Evolutionary conservation across 2,329 filamentous ascomycete species (phyloP), one percentile per base, ranked within the genome.

Genomic region (Aspergillus pseudotamarii): DNA sequence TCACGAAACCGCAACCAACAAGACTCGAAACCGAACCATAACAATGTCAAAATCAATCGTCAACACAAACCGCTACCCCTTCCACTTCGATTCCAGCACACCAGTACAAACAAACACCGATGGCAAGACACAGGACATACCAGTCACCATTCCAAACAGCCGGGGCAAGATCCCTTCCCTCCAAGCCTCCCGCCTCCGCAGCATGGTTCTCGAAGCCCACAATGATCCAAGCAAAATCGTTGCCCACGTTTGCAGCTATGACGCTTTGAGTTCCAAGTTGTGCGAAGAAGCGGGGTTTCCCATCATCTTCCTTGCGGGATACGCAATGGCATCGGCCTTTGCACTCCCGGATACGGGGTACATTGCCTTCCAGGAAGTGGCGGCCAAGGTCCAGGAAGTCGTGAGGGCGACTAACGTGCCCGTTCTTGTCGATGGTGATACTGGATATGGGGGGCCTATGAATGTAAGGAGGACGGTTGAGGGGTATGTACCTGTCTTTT

Each of bases 271-370:
- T 21, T 81, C 81, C 76, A 79, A 0, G 70, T 84, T 0, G 76
- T 79, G 8, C 78, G 34, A 83, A 61, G 79, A 83, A 64, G 79
- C 81, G 1, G 81, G 81, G 0, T 83, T 83, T 46, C 81, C 81
- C 0, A 71, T 83, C 54, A 63, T 82, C 10, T 83, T 83, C 58
- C 71, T 83, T 0, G 75, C 79, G 0, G 81, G 81, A 0, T 83
- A 79, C 62, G 69, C 80, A 0, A 77, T 83, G 19, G 72, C 81
- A 0, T 77, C 73, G 19, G 67, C 78, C 0, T 76, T 78, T 57
- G 79, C 79, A 1, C 71, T 84, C 0, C 82, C 82, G 0, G 81
- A 84, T 64, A 81, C 82, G 0, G 82, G 82, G 1, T 84, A 84
- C 56, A 83, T 84, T 57, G 81, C 82, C 2, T 78, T 84, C 53